phyloP scores from a whole-genome alignment of 495 filamentous ascomycete species.

The Trypethelium eluteriae region DNA sequence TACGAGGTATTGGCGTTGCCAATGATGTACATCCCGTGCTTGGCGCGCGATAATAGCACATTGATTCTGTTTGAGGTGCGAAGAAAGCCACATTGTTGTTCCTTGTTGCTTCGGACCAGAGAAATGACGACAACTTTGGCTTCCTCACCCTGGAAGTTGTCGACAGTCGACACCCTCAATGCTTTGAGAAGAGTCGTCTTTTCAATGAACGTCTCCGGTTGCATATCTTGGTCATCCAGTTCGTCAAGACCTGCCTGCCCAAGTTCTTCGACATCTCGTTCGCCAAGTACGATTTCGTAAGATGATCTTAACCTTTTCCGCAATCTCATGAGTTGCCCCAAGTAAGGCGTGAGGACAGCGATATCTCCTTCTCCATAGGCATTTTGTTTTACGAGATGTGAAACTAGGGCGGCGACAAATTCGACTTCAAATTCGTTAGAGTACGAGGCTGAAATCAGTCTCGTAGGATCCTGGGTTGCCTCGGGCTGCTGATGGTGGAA shows the following conservation, averaged over 20 bases:
- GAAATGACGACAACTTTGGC: slow-evolving; percentile 72
- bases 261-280: slow-evolving; percentile 56
- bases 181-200: slow-evolving; percentile 46
- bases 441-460: slow-evolving; percentile 44
- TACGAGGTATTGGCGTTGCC: slow-evolving; percentile 57
- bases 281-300: slow-evolving; percentile 57
- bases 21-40: slow-evolving; percentile 77
- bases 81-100: slow-evolving; percentile 59
- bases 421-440: slow-evolving; percentile 61
- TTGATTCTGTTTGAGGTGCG: slow-evolving; percentile 70
- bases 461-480: slow-evolving; percentile 34
- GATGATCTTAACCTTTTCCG: slow-evolving; percentile 41
- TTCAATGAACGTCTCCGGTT: not conserved
- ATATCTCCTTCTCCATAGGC: slow-evolving; percentile 58
- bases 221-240: slow-evolving; percentile 21
- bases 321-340: slow-evolving; percentile 60
- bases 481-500: slow-evolving; percentile 57
- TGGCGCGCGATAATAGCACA: slow-evolving; percentile 59
- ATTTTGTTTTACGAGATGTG: slow-evolving; percentile 62
- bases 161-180: slow-evolving; percentile 65
- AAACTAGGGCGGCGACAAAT: slow-evolving; percentile 56
- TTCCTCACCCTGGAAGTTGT: slow-evolving; percentile 73
- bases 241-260: slow-evolving; percentile 39
- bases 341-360: slow-evolving; percentile 69
- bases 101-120: slow-evolving; percentile 61